These are phyloP conservation scores for Pyrus betulifolia DNA, from an alignment of 306 rosid genomes.

Conservation along the genomic window DNA sequence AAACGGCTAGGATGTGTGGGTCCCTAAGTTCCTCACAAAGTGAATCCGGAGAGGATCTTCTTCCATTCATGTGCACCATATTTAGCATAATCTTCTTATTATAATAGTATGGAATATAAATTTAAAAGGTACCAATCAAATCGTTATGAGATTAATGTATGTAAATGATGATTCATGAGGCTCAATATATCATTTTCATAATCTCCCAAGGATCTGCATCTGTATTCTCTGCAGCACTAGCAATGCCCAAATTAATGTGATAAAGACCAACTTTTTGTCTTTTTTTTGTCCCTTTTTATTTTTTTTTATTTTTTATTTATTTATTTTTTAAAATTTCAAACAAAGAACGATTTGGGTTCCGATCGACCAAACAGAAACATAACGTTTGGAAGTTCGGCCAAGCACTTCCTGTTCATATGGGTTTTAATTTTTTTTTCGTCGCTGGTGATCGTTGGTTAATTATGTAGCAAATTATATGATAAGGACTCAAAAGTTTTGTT, in stretches of 20 bases:
- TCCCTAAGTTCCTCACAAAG: too few species aligned
- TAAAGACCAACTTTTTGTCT: not conserved
- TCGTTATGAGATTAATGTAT: not conserved
- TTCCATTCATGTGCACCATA: not conserved
- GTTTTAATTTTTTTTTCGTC: not conserved
- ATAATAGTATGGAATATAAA: not conserved
- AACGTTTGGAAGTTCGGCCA: not conserved
- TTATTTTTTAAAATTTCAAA: not conserved
- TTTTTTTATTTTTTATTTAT: not conserved
- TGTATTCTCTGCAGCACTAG: not conserved
- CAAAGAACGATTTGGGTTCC: not conserved
- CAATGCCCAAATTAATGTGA: not conserved
- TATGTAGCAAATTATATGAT: not conserved
- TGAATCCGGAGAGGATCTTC: too few species aligned
- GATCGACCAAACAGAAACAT: not conserved
- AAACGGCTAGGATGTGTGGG: too few species aligned
- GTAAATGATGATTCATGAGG: not conserved
- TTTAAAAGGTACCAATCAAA: not conserved
- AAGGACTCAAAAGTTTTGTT: not conserved
- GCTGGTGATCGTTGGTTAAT: not conserved
- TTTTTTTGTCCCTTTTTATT: not conserved
- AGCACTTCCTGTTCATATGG: not conserved
- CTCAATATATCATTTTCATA: not conserved
- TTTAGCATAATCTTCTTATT: not conserved
- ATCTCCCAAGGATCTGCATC: not conserved